Evolutionary conservation across 2,329 filamentous ascomycete species (phyloP).

Genomic region (Capronia epimyces): DNA sequence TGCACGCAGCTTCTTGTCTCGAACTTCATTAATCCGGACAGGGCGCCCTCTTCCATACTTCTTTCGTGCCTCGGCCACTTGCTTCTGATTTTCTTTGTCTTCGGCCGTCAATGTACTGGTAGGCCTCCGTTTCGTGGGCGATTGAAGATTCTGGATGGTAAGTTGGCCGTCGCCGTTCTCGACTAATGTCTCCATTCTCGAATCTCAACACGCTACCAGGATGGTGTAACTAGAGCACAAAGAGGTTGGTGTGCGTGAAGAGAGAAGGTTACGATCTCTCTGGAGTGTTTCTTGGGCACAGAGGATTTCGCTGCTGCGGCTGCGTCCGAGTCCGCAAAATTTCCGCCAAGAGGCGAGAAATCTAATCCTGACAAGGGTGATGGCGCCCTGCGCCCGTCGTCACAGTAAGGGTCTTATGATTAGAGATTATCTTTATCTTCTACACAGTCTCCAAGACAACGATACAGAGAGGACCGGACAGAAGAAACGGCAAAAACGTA

Average conservation of each 20-base stretch:
- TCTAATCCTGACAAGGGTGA: too few relatives aligned
- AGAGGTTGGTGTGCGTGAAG: not conserved
- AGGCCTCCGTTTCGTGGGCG: slow-evolving; percentile 26
- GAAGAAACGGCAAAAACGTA: too few relatives aligned
- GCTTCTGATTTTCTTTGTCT: slow-evolving; percentile 38
- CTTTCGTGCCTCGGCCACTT: slow-evolving; percentile 54
- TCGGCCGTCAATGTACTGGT: slow-evolving; percentile 27
- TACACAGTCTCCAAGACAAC: too few relatives aligned
- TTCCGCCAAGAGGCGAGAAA: too few relatives aligned
- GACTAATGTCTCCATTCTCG: slow-evolving; percentile 25
- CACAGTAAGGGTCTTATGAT: too few relatives aligned
- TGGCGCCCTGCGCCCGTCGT: too few relatives aligned
- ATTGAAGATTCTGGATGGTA: slow-evolving; percentile 27
- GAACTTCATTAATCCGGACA: slow-evolving; percentile 66
- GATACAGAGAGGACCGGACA: too few relatives aligned
- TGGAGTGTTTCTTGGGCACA: too few relatives aligned
- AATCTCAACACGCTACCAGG: not conserved
- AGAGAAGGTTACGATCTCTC: not conserved
- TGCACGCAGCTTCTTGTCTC: slow-evolving; percentile 82
- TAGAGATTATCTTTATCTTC: too few relatives aligned
- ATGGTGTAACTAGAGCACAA: not conserved
- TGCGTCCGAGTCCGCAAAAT: too few relatives aligned
- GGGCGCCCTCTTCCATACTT: slow-evolving; percentile 78
- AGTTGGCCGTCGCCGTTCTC: slow-evolving; percentile 28
- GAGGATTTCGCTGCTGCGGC: too few relatives aligned